Conservation (phyloP, 1,139 yeast genomes). For the Lodderomyces margitis region DNA sequence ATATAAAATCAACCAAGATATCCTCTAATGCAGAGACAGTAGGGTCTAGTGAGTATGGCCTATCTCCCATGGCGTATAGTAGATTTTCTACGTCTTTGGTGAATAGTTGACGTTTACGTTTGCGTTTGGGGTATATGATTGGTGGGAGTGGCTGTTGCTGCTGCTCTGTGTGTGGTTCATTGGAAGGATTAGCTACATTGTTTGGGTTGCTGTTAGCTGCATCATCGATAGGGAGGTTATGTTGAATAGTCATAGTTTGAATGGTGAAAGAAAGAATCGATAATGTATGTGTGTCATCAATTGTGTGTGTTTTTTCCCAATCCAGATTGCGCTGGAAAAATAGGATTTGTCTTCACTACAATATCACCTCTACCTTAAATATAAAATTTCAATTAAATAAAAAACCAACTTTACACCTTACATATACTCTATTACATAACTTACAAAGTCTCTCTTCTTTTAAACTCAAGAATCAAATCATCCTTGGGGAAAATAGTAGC, state of each 20-base stretch:
- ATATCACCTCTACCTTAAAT: neutral
- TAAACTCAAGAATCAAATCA: constrained; percentile 79
- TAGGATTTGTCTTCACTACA: neutral
- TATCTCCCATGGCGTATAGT: constrained; percentile 85
- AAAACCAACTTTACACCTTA: neutral
- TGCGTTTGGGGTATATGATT: constrained; percentile 14
- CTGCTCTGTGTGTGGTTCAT: neutral
- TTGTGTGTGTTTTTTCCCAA: neutral
- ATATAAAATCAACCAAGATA: constrained; percentile 71
- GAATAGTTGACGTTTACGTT: constrained; percentile 46
- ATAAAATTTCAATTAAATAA: neutral
- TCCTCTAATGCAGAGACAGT: constrained; percentile 83
- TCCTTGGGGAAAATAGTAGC: constrained; percentile 98
- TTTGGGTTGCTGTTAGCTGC: neutral
- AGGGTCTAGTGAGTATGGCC: constrained; percentile 70
- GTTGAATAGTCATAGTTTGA: too few species aligned
- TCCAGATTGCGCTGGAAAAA: neutral
- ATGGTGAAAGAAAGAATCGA: too few species aligned
- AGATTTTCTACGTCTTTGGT: constrained; percentile 69
- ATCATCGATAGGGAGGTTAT: neutral
- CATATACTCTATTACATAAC: constrained; percentile 23
- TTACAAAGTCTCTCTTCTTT: constrained; percentile 45
- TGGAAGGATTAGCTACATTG: neutral
- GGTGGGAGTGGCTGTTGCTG: constrained; percentile 11
- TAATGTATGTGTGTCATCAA: too few species aligned